phyloP scores from a whole-genome alignment of 257 asterid species.

The Solanum paucissectum region DNA sequence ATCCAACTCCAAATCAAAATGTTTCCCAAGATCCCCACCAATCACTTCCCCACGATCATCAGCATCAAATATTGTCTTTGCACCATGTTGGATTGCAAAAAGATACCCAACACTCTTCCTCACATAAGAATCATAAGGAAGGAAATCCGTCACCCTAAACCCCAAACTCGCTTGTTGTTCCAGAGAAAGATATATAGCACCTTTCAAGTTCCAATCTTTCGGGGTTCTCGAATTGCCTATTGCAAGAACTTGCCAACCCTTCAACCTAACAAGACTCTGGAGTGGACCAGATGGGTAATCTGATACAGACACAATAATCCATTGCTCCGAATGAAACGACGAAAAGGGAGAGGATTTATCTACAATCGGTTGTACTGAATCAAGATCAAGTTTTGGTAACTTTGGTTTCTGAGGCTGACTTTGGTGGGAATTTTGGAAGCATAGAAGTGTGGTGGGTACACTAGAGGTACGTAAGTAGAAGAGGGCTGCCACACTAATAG shows the following conservation, averaged over 20 bases:
- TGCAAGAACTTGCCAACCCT: slow-evolving; percentile 95
- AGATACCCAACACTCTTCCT: slow-evolving; percentile 86
- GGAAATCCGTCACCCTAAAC: slow-evolving; percentile 69
- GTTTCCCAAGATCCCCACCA: slow-evolving; percentile 71
- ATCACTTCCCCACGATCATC: slow-evolving; percentile 92
- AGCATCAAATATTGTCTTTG: slow-evolving; percentile 72
- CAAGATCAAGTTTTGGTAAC: slow-evolving; percentile 59
- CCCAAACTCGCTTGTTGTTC: slow-evolving; percentile 82
- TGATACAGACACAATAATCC: slow-evolving; percentile 80
- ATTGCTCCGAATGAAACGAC: slow-evolving; percentile 65
- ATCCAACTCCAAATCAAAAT: slow-evolving; percentile 74
- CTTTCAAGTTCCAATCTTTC: slow-evolving; percentile 81
- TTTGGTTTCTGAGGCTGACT: slow-evolving; percentile 47
- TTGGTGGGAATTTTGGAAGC: slow-evolving; percentile 66
- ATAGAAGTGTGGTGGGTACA: slow-evolving; percentile 54
- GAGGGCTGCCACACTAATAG: slow-evolving; percentile 62
- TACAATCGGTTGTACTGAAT: slow-evolving; percentile 36
- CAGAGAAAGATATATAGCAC: slow-evolving; percentile 68
- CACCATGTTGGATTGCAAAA: slow-evolving; percentile 93
- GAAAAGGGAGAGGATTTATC: slow-evolving; percentile 64
- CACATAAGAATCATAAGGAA: slow-evolving; percentile 90
- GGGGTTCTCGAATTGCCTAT: slow-evolving; percentile 88
- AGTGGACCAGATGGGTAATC: slow-evolving; percentile 72
- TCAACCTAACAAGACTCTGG: slow-evolving; percentile 36
- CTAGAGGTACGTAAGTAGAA: slow-evolving; percentile 68